Evolutionary conservation across 108 stramenopile genomes (phyloP).

Genomic region (Discostella pseudostelligera): DNA sequence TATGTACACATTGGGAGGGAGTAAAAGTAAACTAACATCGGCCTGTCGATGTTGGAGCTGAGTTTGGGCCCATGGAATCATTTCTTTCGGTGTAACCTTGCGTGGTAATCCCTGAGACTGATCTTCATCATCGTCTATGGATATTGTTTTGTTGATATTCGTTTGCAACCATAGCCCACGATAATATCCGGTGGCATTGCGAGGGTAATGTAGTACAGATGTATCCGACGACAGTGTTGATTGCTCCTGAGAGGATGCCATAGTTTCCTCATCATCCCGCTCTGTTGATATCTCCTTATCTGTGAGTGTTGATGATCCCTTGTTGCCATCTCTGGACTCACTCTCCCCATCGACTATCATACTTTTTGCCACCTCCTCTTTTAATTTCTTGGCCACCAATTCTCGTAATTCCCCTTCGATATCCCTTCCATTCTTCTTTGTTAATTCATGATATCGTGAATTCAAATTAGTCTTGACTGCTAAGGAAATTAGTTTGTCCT

Average conservation of each 20-base stretch:
- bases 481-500: constrained; percentile 17
- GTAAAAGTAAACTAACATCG: constrained; percentile 49
- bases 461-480: constrained; percentile 10
- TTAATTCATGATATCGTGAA: constrained; percentile 52
- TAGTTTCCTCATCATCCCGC: too few relatives aligned
- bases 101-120: not conserved
- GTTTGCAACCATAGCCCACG: constrained; percentile 72
- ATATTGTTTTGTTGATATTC: constrained; percentile 6
- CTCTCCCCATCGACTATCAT: constrained; percentile 6
- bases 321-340: too few relatives aligned
- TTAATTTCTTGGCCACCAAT: constrained; percentile 44
- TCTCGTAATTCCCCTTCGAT: constrained; percentile 46
- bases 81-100: constrained; percentile 16
- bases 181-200: constrained; percentile 87
- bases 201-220: constrained; percentile 67
- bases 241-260: too few relatives aligned
- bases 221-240: too few relatives aligned
- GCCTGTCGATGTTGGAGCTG: constrained; percentile 22
- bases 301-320: too few relatives aligned
- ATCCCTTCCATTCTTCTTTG: constrained; percentile 57
- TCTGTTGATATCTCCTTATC: too few relatives aligned
- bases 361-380: constrained; percentile 9
- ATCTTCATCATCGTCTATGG: constrained; percentile 2
- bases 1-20: constrained; percentile 49
- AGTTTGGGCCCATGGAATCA: constrained; percentile 30